Evolutionary conservation across 2,329 filamentous ascomycete genomes (phyloP).

Genomic region (Ceratocystis smalleyi): DNA sequence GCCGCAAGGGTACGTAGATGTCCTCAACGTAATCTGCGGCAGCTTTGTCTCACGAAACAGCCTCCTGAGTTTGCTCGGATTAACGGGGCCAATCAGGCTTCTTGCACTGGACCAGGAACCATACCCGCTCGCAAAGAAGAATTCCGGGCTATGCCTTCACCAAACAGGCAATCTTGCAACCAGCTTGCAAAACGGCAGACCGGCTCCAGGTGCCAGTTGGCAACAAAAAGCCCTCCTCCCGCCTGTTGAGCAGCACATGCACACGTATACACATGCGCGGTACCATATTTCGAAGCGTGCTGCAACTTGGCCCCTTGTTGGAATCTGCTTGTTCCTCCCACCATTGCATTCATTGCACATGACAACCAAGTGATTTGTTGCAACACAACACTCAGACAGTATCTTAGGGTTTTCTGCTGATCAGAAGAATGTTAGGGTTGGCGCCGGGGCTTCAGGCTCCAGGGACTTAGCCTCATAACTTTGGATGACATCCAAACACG

Average conservation of each 20-base stretch:
- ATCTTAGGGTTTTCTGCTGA: no score
- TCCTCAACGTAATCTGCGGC: not conserved
- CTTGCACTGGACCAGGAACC: not conserved
- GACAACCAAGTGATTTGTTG: not conserved
- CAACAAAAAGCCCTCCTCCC: not conserved
- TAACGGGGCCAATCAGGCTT: not conserved
- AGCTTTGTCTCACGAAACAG: not conserved
- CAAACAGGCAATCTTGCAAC: not conserved
- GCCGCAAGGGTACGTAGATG: not conserved
- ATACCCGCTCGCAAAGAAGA: not conserved
- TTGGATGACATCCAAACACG: not conserved
- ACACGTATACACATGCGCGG: not conserved
- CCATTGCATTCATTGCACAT: not conserved
- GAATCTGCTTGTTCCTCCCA: not conserved
- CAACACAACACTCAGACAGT: no score
- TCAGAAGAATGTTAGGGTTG: no score
- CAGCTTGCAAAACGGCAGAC: not conserved
- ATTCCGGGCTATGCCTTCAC: not conserved
- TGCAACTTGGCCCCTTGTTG: not conserved
- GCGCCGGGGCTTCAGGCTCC: not conserved
- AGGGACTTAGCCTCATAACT: not conserved
- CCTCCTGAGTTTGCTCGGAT: not conserved
- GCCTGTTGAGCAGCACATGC: not conserved
- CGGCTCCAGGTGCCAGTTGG: not conserved
- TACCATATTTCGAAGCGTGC: not conserved